Conservation (phyloP, 805 yeast genomes). For the Pichia scutulata region DNA sequence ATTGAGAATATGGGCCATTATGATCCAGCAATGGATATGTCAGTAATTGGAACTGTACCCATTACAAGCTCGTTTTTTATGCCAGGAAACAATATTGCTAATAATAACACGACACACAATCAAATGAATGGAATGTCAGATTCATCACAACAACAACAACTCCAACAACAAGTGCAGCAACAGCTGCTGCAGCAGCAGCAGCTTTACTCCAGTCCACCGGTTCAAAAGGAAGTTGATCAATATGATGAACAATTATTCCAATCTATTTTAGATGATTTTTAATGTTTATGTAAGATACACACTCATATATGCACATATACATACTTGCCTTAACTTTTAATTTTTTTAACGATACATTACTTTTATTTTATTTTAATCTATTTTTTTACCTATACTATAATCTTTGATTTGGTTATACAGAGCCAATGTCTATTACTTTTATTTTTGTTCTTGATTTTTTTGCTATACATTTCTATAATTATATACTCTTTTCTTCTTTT, state of each 20-base stretch:
- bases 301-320: background rate
- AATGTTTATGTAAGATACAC: background rate
- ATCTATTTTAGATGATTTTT: slow-evolving; percentile 1
- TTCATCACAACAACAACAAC: background rate
- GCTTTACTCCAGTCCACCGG: background rate
- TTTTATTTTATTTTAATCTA: background rate
- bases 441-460: background rate
- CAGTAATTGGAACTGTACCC: slow-evolving; percentile 7
- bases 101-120: background rate
- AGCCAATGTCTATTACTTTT: background rate
- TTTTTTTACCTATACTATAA: too few species aligned
- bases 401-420: background rate
- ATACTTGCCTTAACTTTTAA: background rate
- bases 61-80: slow-evolving; percentile 4
- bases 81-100: background rate
- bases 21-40: slow-evolving; percentile 1
- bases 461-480: background rate
- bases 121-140: background rate
- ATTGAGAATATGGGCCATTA: background rate
- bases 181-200: background rate
- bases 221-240: slow-evolving; percentile 1
- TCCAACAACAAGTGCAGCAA: background rate
- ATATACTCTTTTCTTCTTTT: background rate
- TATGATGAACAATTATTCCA: slow-evolving; percentile 6
- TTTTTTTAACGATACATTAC: background rate